These are phyloP conservation scores for Clarkia xantiana DNA, from an alignment of 345 rosid genomes.

Conservation along the genomic window DNA sequence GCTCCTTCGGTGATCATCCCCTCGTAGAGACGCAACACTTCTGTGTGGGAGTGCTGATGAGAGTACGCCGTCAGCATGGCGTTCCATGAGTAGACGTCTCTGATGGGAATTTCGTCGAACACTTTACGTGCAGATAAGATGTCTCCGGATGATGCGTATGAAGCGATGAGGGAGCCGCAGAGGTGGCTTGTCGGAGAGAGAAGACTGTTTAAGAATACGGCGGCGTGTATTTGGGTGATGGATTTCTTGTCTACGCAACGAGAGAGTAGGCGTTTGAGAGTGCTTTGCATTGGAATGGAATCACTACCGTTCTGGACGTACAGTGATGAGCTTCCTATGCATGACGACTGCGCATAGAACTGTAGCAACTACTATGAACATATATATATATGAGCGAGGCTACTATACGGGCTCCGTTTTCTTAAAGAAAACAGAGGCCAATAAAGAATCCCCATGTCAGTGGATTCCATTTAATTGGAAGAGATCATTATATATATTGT, in stretches of 20 bases:
- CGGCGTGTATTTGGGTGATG: constrained; percentile 31
- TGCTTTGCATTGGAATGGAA: constrained; percentile 16
- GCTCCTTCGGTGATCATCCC: constrained; percentile 36
- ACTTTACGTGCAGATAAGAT: constrained; percentile 30
- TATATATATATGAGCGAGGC: too few relatives aligned
- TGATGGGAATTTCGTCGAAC: constrained; percentile 44
- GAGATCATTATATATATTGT: too few relatives aligned
- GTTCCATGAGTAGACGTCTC: constrained; percentile 37
- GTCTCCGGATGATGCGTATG: constrained; percentile 21
- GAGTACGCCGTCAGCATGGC: constrained; percentile 46
- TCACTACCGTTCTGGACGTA: not conserved
- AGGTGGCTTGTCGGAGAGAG: constrained; percentile 13
- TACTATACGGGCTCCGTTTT: too few relatives aligned
- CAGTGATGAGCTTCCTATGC: not conserved
- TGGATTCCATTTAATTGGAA: too few relatives aligned
- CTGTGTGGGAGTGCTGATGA: constrained; percentile 20
- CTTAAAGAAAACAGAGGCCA: too few relatives aligned
- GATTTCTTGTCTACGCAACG: constrained; percentile 19
- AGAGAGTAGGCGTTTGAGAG: constrained; percentile 27
- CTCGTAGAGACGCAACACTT: constrained; percentile 35
- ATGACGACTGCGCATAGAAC: too few relatives aligned
- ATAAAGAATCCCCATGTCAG: too few relatives aligned
- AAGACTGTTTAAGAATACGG: constrained; percentile 23
- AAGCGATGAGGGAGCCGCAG: constrained; percentile 16
- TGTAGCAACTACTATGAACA: too few relatives aligned